Base-by-base conservation (phyloP, 805 yeast species). In the Yarrowia sp. region DNA sequence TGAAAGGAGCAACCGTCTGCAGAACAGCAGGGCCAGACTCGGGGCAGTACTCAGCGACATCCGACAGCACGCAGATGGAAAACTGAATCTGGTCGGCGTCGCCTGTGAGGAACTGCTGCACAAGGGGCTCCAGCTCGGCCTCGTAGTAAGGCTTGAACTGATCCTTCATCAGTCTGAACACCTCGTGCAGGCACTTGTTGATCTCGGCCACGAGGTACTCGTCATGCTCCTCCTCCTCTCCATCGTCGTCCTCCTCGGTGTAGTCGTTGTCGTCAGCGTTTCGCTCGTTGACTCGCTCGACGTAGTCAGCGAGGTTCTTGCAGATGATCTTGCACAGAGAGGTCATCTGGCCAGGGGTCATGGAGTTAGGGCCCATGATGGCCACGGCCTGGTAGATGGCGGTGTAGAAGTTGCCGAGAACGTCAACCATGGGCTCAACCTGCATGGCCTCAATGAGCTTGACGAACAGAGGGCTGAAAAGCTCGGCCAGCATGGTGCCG, bases 191-290 rank as follows among this genome's bases (percentile, higher is more conserved):
- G 0, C 87, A 85, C 71, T 87, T 88, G 71, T 87, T 88, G 65
- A 91, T 84, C 71, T 93, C 96, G 68, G 90, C 96, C 58, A 91
- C 75, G 47, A 94, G 77, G 70, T 92, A 97, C 70, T 91, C 97
- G 72, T 94, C 98, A 1, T 94, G 86, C 67, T 80, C 83, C 68
- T 88, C 96, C 63, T 83, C 86, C 62, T 92, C 97, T 62, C 86
- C 91, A 62, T 84, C 88, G 63, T 87, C 96, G 6, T 85, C 78
- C 46, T 90, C 97, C 74, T 90, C 97, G 63, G 87, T 87, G 72
- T 86, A 91, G 68, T 89, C 96, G 70, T 90, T 96, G 66, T 88
- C 94, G 21, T 67, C 74, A 36, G 68, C 70, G 13, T 70, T 70
- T n/a, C 74, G 69, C 42, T 81, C 86, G 64, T 78, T 79, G 61